Base-by-base conservation (phyloP, 2,329 filamentous ascomycete species). In the Trichoderma breve region DNA sequence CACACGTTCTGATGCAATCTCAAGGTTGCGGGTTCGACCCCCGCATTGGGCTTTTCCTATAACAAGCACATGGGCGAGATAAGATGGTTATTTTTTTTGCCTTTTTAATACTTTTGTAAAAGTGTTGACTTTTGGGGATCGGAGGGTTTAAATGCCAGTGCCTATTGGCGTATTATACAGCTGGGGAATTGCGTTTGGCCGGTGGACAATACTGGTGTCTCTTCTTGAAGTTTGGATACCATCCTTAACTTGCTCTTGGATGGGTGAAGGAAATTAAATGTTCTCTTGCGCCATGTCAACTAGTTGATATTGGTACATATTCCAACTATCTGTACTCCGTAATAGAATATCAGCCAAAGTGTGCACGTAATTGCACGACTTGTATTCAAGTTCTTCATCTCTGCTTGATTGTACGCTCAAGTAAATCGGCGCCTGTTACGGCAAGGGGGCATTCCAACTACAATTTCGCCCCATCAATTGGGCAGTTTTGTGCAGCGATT, bases 1-100 rank as follows among this genome's bases (percentile, higher is more conserved):
- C 71, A 72, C 71, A 64, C 64, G 65, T 72, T 72, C 71, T 72
- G 71, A 72, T 72, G 57, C 57, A 60, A 66, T 73, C 85, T 86
- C 83, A 86, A 86, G 84, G 84, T 83, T 86, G 84, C 82, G 84
- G 84, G 86, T 88, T 87, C 84, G 84, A 86, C 80, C 81, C 80
- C 80, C 80, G 79, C 80, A 80, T 81, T 77, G 81, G 80, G 78
- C 80, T 82, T 64, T 81, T 81, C 80, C 80, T 81, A 81, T 80
- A 79, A 11, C 43, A 51, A 53, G 47, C 53, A 63, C 60, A 28
- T 28, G 60, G 36, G 39, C 24, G 34, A 39, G 34, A 63, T 61
- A 61, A 18, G n/a, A 9, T 43, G 36, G 47, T 51, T 53, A 11
- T 24, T 53, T 53, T 53, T 43, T 43, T 43, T 43, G 24, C 24